These are phyloP conservation scores for Tuber aestivum DNA, from an alignment of 495 filamentous ascomycete species.

Conservation along the genomic window DNA sequence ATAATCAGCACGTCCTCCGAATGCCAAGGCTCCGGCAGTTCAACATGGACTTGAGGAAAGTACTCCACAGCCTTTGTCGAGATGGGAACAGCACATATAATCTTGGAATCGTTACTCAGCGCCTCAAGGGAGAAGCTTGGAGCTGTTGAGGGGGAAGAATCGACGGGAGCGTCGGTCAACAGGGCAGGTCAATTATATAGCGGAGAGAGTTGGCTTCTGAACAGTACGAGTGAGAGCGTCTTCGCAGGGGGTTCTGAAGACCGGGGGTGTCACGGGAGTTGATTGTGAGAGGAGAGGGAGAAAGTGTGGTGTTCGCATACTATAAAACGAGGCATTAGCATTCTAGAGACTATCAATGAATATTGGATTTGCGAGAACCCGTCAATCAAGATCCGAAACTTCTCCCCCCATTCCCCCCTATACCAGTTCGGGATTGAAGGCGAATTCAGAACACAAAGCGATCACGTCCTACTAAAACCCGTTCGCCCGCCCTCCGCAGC, in stretches of 20 bases:
- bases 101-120: no score
- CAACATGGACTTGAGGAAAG: constrained; percentile 52
- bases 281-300: no score
- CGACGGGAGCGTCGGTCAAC: constrained; percentile 18
- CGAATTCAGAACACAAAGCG: constrained; percentile 41
- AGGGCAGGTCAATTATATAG: constrained; percentile 38
- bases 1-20: constrained; percentile 49
- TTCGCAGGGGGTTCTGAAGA: constrained; percentile 23
- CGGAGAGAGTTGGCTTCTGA: constrained; percentile 30
- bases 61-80: constrained; percentile 47
- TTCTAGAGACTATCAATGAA: constrained; percentile 25
- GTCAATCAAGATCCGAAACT: no score
- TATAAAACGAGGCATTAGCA: constrained; percentile 6
- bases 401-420: constrained; percentile 37
- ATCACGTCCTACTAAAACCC: constrained; percentile 43
- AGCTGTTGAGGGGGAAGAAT: constrained; percentile 10
- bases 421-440: constrained; percentile 35
- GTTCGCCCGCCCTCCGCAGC: no score
- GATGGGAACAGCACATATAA: constrained; percentile 55
- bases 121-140: constrained; percentile 52
- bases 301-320: constrained; percentile 31
- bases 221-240: constrained; percentile 34
- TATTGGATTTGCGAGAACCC: background rate
- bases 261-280: constrained; percentile 15
- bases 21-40: constrained; percentile 53